Percentiles rank a stretch among this genome's conserved stretches.
Conservation (phyloP, 1,139 yeast genomes). For the Geotrichum phurueaensis region DNA sequence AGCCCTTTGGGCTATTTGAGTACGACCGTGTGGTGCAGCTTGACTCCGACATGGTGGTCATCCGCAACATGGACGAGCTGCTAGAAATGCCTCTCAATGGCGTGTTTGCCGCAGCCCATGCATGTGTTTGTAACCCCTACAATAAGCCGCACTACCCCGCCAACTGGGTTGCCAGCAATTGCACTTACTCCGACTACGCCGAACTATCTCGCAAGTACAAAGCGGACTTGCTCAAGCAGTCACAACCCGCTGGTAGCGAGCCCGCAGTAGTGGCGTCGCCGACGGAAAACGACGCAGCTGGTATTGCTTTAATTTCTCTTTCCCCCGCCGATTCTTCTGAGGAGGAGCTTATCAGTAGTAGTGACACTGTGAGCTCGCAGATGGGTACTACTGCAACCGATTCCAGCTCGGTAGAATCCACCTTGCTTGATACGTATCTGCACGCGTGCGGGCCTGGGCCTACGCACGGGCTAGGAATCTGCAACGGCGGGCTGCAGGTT, state of each 20-base stretch:
- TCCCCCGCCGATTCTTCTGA: neutral
- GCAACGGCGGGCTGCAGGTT: slow-evolving; percentile 52
- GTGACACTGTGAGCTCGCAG: neutral
- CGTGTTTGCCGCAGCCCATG: slow-evolving; percentile 52
- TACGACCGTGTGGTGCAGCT: slow-evolving; percentile 48
- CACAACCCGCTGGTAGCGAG: neutral
- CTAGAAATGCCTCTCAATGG: slow-evolving; percentile 38
- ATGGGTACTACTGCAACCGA: neutral
- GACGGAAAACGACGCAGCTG: neutral
- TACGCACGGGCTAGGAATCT: slow-evolving; percentile 40
- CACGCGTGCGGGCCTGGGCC: slow-evolving; percentile 41
- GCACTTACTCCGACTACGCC: slow-evolving; percentile 43
- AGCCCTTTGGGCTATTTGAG: slow-evolving; percentile 45
- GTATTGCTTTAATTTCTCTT: slow-evolving; percentile 7
- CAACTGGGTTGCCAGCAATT: slow-evolving; percentile 46
- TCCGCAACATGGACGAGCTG: slow-evolving; percentile 51
- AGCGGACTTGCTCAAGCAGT: neutral
- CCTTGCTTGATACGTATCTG: slow-evolving; percentile 21
- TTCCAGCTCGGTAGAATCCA: neutral
- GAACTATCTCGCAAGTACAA: slow-evolving; percentile 19
- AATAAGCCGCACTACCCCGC: slow-evolving; percentile 47
- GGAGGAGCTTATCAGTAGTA: neutral
- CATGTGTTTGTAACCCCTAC: slow-evolving; percentile 55
- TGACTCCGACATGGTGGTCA: slow-evolving; percentile 52
- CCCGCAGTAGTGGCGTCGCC: neutral